These are phyloP conservation scores for Tuber umbilicatum DNA, from an alignment of 495 filamentous ascomycete genomes.

Conservation along the genomic window DNA sequence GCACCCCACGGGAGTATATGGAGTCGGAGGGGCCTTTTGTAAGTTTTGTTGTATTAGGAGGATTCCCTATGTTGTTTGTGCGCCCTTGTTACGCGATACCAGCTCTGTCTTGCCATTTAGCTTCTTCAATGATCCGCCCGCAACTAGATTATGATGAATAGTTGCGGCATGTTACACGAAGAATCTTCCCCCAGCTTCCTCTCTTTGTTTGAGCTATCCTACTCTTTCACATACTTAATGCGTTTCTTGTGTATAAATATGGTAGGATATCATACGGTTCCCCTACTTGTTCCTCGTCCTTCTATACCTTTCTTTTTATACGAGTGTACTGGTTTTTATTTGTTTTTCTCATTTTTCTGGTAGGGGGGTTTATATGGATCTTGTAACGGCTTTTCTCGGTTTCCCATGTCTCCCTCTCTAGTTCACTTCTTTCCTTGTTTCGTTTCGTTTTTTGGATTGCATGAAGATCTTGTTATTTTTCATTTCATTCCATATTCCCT, in stretches of 20 bases:
- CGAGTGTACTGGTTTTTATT: constrained; percentile 15
- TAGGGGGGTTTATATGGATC: constrained; percentile 28
- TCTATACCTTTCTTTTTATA: constrained; percentile 21
- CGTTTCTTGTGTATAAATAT: constrained; percentile 35
- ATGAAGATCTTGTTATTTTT: constrained; percentile 31
- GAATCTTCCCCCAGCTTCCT: background rate
- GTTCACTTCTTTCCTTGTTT: constrained; percentile 17
- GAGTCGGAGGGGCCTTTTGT: background rate
- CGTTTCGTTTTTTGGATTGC: constrained; percentile 18
- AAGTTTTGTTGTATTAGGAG: background rate
- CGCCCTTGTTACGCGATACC: background rate
- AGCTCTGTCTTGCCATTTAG: background rate
- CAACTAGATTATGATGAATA: background rate
- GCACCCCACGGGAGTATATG: background rate
- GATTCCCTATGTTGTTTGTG: background rate
- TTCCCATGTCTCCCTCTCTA: constrained; percentile 33
- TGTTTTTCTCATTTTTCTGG: constrained; percentile 34
- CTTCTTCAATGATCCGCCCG: background rate
- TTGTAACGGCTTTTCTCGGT: constrained; percentile 25
- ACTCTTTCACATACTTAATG: constrained; percentile 30
- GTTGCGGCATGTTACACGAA: background rate
- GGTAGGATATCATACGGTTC: constrained; percentile 15
- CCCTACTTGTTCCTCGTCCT: constrained; percentile 35
- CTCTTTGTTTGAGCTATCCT: constrained; percentile 28
- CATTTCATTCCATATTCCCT: constrained; percentile 23